Base-by-base conservation (phyloP, 768 basidiomycete genomes). In the Podaxis sp. region DNA sequence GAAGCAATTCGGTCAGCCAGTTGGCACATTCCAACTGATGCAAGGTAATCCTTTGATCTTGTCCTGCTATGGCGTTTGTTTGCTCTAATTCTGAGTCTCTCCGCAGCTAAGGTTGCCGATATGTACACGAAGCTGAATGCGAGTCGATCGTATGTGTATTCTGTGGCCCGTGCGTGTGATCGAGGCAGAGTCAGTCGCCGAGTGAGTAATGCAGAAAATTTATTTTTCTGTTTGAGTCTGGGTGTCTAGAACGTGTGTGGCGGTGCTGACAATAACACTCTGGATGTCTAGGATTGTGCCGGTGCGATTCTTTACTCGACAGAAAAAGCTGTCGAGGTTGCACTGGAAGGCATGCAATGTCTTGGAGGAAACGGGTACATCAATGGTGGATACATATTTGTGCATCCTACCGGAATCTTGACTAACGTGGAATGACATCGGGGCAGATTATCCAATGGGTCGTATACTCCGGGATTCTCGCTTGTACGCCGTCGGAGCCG, bases 331-430 rank as follows among this genome's bases (percentile, higher is more conserved):
- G 87, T 96, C 24, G 93, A 97, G 73, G 93, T 97, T 12, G 88
- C 95, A 3, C 76, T 93, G 69, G 95, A 96, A 70, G 92, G 86
- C 8, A 94, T 95, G 89, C 95, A 96, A 69, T 95, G 93, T 70
- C 79, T 96, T 48, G 95, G 95, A 55, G 95, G 96, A 6, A 97
- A 97, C 71, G 96, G 95, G 12, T 98, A 96, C 73, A 95, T 95
- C 74, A 96, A 96, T 66, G 93, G 93, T 90, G 58, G 66, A 67
- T 57, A n/a, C 49, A 55, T 17, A 22, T 28, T 52, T 36, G 12
- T 17, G n/a, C 44, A 51, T 52, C n/a, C 28, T 44, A 51, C 40
- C 33, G 54, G 26, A 33, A 51, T 42, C 9, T 55, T 33, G 57
- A 46, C 58, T 64, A 65, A 57, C 55, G 33, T 44, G 59, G 48